These are phyloP conservation scores for Gracilaria vermiculophylla DNA, from an alignment of 23 red algal genomes.

Conservation along the genomic window DNA sequence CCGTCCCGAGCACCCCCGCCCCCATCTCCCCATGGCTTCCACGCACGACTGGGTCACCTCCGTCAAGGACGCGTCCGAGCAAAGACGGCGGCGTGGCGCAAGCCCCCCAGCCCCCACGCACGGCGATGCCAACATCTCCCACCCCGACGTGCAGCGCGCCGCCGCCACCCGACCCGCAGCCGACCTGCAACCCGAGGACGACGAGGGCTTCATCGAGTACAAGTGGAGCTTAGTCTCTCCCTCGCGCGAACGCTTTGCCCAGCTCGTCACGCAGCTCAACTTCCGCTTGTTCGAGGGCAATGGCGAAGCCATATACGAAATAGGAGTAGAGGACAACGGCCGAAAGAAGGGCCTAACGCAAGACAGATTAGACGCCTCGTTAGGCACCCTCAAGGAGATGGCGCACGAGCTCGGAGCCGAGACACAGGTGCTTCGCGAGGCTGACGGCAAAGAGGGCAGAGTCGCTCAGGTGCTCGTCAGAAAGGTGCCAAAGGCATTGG, in stretches of 20 bases:
- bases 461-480: conserved; percentile 87
- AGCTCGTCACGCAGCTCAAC: conserved; percentile 97
- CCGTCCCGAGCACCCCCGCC: background rate
- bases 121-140: background rate
- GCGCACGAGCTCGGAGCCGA: conserved; percentile 89
- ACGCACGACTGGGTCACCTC: conserved; percentile 23
- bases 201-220: conserved; percentile 98
- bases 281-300: conserved; percentile 88
- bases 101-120: background rate
- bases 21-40: background rate
- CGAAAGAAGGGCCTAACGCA: conserved; percentile 67
- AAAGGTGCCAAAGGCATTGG: conserved; percentile 74
- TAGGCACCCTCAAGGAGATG: conserved; percentile 83
- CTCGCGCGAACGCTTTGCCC: conserved; percentile 80
- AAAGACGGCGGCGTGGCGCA: conserved; percentile 2
- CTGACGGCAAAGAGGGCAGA: conserved; percentile 76
- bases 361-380: conserved; percentile 65
- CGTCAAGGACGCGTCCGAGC: background rate
- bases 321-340: conserved; percentile 93
- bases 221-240: conserved; percentile 90
- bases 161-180: background rate
- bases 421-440: conserved; percentile 65
- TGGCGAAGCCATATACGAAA: conserved; percentile 93
- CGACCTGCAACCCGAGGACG: conserved; percentile 86
- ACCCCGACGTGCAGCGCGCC: conserved; percentile 15